Evolutionary conservation across 2,329 filamentous ascomycete species (phyloP), one percentile per base, ranked within the genome.

Genomic region (Helotiales sp.): DNA sequence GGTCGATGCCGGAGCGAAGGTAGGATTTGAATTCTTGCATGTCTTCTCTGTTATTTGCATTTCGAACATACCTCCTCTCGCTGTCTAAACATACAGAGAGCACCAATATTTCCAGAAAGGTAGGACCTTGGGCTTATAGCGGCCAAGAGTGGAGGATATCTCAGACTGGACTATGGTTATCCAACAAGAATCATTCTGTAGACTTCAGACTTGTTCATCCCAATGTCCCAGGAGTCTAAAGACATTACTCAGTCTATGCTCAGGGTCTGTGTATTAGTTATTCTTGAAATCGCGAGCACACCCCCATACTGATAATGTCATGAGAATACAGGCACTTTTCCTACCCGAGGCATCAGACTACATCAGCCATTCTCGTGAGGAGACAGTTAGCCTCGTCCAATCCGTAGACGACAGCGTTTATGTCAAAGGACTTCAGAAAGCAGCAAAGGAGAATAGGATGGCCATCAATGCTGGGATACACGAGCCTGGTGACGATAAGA

Each of bases 291-390:
- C 17, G 49, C 31, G 15, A 44, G 38, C 19, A 6, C 36, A 19
- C 27, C 12, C 15, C 12, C 15, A 44, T 44, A 27, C 40, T 44
- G 6, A 44, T 24, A 19, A 44, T 27, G 10, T 25, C 3, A 30
- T 48, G 29, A 48, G 8, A 29, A 22, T 10, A 34, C 9, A 58
- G 57, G 54, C 57, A 19, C 50, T 58, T 34, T 61, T 61, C 19
- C 59, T 61, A 6, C 59, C 59, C 33, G 60, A 63, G 50, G 60
- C 58, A 22, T 60, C 60, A 27, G 60, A 63, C 30, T 63, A 58
- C 29, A 60, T 63, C 22, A 52, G 49, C 29, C 55, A 58, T 27
- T 58, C 60, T 8, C 15, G 30, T 17, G 52, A 46, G 3, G 61
- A 63, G 47, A 57, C 50, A 9, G n/a, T 55, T 2, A 49, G 15